phyloP scores from a whole-genome alignment of 768 basidiomycete species.

The Panaeolus papilionaceus region DNA sequence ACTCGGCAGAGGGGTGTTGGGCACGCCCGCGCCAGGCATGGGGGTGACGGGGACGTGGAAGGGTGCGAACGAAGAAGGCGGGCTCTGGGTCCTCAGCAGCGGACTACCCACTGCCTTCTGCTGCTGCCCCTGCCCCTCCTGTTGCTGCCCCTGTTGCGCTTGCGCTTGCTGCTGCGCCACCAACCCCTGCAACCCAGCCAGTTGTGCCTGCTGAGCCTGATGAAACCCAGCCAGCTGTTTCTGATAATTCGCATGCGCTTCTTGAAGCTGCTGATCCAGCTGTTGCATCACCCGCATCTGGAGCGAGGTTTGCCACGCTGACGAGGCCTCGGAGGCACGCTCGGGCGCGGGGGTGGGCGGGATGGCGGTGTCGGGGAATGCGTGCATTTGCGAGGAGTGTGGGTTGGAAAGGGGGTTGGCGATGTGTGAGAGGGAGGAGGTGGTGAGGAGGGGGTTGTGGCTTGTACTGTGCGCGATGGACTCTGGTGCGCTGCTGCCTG shows the following conservation, averaged over 20 bases:
- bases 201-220: not conserved
- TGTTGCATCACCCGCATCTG: constrained; percentile 1
- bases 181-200: not conserved
- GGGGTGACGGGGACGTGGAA: not conserved
- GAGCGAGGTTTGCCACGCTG: not conserved
- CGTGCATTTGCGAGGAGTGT: no score
- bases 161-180: no score
- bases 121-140: not conserved
- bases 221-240: constrained; percentile 4
- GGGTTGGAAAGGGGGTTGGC: no score
- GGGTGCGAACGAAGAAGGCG: not conserved
- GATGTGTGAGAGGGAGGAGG: no score
- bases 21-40: not conserved
- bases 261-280: not conserved
- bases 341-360: not conserved
- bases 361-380: not conserved
- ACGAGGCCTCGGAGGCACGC: not conserved
- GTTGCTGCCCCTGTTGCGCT: not conserved
- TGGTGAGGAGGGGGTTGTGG: no score
- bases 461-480: no score
- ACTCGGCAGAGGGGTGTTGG: not conserved
- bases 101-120: not conserved
- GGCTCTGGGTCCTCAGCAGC: not conserved
- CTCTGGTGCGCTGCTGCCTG: no score
- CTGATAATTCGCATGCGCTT: not conserved